Base-by-base conservation (phyloP, 2,329 filamentous ascomycete genomes). In the Exophiala dermatitidis region DNA sequence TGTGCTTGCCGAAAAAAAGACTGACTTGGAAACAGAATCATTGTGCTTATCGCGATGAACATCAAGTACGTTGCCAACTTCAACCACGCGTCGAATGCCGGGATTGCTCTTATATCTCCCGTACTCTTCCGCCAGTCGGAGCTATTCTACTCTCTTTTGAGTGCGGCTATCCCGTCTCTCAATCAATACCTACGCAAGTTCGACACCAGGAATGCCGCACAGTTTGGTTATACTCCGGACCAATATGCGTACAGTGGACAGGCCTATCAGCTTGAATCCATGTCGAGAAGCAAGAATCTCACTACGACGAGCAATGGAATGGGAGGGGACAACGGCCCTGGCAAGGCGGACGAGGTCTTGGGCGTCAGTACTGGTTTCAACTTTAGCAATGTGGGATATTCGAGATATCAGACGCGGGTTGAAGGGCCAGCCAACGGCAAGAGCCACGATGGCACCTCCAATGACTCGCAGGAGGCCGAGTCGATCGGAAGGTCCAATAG, bases 141-240 rank as follows among this genome's bases (percentile, higher is more conserved):
- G 40, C 47, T 57, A 4, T 29, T 59, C 12, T 59, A 53, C 44
- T 46, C 57, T 4, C 50, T 59, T 33, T 31, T 57, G 5, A 57
- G 54, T 26, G 54, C 57, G 3, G 50, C 57, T 5, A 51, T 59
- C 26, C 56, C 56, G 7, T 46, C 53, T 9, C 33, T 59, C 36
- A 59, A 56, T 10, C 56, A 53, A 19, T 56, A 55, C 32, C 56
- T 56, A n/a, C 53, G 56, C 12, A 59, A 56, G 33, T 56, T 59
- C 44, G 46, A 55, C 38, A 59, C 56, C 5, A 47, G 38, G 4
- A 36, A 53, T 8, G 55, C 52, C 19, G 43, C 55, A 4, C 30
- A 43, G 6, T 58, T 55, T 36, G 55, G 55, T 9, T 58, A 55
- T 33, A 38, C 36, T 10, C 42, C 48, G 9, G 37, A 32, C 10